Percentiles rank a stretch among this genome's conserved stretches.
phyloP scores from a whole-genome alignment of 495 filamentous ascomycete genomes.

The Trichoderma gamsii region DNA sequence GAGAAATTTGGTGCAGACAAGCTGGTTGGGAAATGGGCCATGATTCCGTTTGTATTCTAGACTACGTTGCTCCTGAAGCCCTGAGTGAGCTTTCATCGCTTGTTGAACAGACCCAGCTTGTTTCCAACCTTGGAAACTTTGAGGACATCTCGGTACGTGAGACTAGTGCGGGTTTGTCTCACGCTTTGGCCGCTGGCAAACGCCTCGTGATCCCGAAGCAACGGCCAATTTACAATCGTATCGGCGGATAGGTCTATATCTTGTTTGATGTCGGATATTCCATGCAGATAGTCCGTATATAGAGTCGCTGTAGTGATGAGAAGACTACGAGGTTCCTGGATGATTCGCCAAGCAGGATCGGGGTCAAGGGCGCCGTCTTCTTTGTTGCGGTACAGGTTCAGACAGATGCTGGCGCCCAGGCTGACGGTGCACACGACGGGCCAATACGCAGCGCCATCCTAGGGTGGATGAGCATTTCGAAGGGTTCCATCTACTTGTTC shows the following conservation, averaged over 20 bases:
- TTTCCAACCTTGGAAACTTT: slow-evolving; percentile 73
- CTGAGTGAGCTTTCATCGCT: slow-evolving; percentile 21
- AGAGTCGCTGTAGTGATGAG: slow-evolving; percentile 63
- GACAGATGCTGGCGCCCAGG: slow-evolving; percentile 66
- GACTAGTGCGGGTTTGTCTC: slow-evolving; percentile 67
- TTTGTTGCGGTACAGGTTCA: slow-evolving; percentile 69
- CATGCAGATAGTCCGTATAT: slow-evolving; percentile 71
- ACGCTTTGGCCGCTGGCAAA: slow-evolving; percentile 53
- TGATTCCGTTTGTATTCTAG: slow-evolving; percentile 76
- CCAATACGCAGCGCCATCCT: slow-evolving; percentile 77
- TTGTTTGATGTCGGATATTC: slow-evolving; percentile 56
- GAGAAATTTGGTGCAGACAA: slow-evolving; percentile 66
- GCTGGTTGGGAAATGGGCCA: slow-evolving; percentile 65
- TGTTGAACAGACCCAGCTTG: slow-evolving; percentile 55
- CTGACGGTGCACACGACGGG: slow-evolving; percentile 87
- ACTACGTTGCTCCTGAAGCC: neutral
- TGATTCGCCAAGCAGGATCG: slow-evolving; percentile 56
- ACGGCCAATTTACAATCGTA: slow-evolving; percentile 75
- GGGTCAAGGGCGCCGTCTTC: slow-evolving; percentile 42
- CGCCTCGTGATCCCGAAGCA: slow-evolving; percentile 56
- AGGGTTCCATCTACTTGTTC: slow-evolving; percentile 19
- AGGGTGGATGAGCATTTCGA: slow-evolving; percentile 15
- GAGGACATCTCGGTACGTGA: slow-evolving; percentile 90
- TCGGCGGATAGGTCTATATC: slow-evolving; percentile 56
- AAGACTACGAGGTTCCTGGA: slow-evolving; percentile 83